Evolutionary conservation across 1,139 yeast species (phyloP).

Genomic region (Diutina ranongensis): DNA sequence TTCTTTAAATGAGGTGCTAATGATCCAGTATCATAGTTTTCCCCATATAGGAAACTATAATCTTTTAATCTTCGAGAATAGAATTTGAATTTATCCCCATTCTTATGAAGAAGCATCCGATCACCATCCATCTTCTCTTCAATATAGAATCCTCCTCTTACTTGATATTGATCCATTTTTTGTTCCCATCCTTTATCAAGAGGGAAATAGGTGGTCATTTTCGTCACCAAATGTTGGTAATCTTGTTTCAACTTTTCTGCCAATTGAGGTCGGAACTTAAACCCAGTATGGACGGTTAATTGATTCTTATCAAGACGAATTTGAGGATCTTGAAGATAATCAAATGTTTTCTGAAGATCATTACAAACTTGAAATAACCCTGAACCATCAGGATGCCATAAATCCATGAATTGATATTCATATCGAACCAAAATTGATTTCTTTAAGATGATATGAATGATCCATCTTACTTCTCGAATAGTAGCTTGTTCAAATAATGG

Average conservation of each 20-base stretch:
- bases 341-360: conserved; percentile 49
- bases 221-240: conserved; percentile 36
- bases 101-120: conserved; percentile 62
- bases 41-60: conserved; percentile 66
- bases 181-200: conserved; percentile 13
- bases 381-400: conserved; percentile 78
- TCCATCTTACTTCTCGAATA: conserved; percentile 57
- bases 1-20: conserved; percentile 43
- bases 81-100: conserved; percentile 33
- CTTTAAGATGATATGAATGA: conserved; percentile 57
- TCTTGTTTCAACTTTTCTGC: conserved; percentile 41
- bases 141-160: conserved; percentile 42
- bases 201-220: conserved; percentile 18
- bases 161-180: conserved; percentile 10
- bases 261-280: conserved; percentile 63
- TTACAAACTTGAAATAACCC: conserved; percentile 57
- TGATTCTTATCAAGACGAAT: conserved; percentile 32
- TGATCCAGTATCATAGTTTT: conserved; percentile 43
- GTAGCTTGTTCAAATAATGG: conserved; percentile 46
- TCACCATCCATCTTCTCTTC: conserved; percentile 97
- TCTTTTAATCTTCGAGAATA: conserved; percentile 64
- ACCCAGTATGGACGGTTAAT: conserved; percentile 32
- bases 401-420: conserved; percentile 47
- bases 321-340: conserved; percentile 41
- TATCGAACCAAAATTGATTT: conserved; percentile 45